These are phyloP conservation scores for Penicillium angulare DNA, from an alignment of 495 filamentous ascomycete species.

Conservation along the genomic window DNA sequence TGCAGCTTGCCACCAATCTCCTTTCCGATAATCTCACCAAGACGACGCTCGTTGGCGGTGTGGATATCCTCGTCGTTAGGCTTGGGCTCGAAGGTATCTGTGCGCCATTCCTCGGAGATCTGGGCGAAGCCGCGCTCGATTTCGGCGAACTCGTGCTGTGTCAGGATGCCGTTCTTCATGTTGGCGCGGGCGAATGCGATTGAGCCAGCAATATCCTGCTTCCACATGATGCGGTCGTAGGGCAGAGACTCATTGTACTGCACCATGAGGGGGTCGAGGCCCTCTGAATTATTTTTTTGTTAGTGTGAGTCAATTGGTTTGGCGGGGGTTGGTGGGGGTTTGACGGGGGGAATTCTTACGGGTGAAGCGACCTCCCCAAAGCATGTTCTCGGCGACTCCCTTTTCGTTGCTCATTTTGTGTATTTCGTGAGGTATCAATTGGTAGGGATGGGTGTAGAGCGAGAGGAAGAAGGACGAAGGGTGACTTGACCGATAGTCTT, in stretches of 20 bases:
- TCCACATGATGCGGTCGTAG: slow-evolving; percentile 80
- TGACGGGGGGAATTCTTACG: slow-evolving; percentile 42
- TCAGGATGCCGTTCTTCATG: slow-evolving; percentile 71
- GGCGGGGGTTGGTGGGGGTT: slow-evolving; percentile 6
- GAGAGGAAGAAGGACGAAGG: neutral
- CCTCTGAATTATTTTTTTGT: slow-evolving; percentile 49
- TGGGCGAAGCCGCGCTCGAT: slow-evolving; percentile 72
- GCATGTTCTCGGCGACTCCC: slow-evolving; percentile 56
- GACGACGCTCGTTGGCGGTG: slow-evolving; percentile 88
- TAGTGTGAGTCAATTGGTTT: slow-evolving; percentile 18
- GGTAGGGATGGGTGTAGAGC: neutral
- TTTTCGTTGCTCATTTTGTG: slow-evolving; percentile 45
- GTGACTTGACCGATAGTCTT: neutral
- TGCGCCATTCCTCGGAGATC: slow-evolving; percentile 74
- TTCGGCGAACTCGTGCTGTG: slow-evolving; percentile 67
- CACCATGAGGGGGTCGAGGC: slow-evolving; percentile 85
- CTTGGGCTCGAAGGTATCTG: slow-evolving; percentile 43
- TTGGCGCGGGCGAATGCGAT: slow-evolving; percentile 90
- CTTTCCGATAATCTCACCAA: slow-evolving; percentile 87
- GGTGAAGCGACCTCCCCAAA: slow-evolving; percentile 84
- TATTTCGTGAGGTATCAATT: neutral
- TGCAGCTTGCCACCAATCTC: slow-evolving; percentile 88
- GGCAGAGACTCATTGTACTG: slow-evolving; percentile 85
- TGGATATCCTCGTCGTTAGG: slow-evolving; percentile 68
- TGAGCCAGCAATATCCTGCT: slow-evolving; percentile 75